Evolutionary conservation across 139 green algal species (phyloP).

Genomic region (Coelastrella sp.): DNA sequence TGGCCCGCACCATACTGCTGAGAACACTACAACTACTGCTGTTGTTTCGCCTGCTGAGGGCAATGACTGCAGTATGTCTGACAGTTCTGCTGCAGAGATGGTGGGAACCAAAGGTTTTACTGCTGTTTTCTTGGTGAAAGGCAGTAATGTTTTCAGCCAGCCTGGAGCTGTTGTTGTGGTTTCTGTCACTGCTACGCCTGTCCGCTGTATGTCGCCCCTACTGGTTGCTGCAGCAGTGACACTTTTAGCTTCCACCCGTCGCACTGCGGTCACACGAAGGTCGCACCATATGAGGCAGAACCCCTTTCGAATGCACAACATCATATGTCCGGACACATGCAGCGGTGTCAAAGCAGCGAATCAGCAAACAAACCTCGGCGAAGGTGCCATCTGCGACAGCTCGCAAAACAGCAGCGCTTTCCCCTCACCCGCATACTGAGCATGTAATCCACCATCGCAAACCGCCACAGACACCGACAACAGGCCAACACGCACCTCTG

Average conservation of each 20-base stretch:
- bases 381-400: no score
- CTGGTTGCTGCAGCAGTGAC: not conserved
- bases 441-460: no score
- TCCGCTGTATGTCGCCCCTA: not conserved
- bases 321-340: not conserved
- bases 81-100: not conserved
- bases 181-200: not conserved
- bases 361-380: no score
- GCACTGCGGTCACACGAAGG: not conserved
- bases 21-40: constrained; percentile 35
- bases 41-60: not conserved
- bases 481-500: no score
- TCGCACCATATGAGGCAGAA: no score
- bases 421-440: no score
- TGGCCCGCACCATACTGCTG: constrained; percentile 28
- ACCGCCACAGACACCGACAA: no score
- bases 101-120: not conserved
- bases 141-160: not conserved
- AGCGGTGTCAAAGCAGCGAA: not conserved
- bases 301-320: no score
- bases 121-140: not conserved
- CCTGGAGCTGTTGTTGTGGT: not conserved
- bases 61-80: not conserved
- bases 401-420: no score
- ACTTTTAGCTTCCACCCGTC: not conserved